These are phyloP conservation scores for Tremella fuciformis DNA, from an alignment of 768 basidiomycete species.

Conservation along the genomic window DNA sequence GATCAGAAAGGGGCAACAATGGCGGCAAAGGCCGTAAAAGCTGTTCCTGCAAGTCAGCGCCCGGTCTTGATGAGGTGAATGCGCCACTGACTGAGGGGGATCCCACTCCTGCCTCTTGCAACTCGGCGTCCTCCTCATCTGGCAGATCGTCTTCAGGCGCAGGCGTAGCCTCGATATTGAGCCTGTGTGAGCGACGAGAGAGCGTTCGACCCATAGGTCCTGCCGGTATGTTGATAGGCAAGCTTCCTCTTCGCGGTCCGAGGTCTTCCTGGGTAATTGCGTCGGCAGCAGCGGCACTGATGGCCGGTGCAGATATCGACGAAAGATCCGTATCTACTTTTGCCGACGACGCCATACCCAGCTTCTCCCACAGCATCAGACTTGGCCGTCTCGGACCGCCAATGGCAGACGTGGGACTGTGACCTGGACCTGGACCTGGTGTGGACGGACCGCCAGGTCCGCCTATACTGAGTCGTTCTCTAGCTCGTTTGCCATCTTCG, in stretches of 20 bases:
- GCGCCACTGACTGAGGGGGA: background rate
- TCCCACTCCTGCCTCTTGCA: slow-evolving; percentile 3
- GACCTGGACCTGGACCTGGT: slow-evolving; percentile 10
- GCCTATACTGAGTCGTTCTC: slow-evolving; percentile 39
- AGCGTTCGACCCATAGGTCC: slow-evolving; percentile 27
- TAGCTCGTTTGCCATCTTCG: slow-evolving; percentile 33
- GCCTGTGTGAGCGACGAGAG: slow-evolving; percentile 21
- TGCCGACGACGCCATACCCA: slow-evolving; percentile 20
- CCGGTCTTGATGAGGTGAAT: background rate
- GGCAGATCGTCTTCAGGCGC: background rate
- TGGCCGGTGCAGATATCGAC: slow-evolving; percentile 23
- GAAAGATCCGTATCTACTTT: slow-evolving; percentile 11
- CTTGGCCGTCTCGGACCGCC: slow-evolving; percentile 29
- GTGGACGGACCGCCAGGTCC: slow-evolving; percentile 10
- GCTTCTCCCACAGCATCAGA: slow-evolving; percentile 43
- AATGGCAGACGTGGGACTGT: slow-evolving; percentile 4
- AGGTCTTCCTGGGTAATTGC: slow-evolving; percentile 2
- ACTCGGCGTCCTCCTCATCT: slow-evolving; percentile 19
- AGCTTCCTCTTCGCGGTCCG: slow-evolving; percentile 37
- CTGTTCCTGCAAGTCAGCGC: background rate
- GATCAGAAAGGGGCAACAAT: slow-evolving; percentile 49
- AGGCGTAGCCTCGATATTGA: too few species aligned
- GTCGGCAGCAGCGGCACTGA: background rate
- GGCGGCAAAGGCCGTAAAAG: slow-evolving; percentile 45
- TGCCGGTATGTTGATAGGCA: slow-evolving; percentile 48